These are phyloP conservation scores for Eucalyptus coolabah DNA, from an alignment of 345 rosid genomes.

Conservation along the genomic window DNA sequence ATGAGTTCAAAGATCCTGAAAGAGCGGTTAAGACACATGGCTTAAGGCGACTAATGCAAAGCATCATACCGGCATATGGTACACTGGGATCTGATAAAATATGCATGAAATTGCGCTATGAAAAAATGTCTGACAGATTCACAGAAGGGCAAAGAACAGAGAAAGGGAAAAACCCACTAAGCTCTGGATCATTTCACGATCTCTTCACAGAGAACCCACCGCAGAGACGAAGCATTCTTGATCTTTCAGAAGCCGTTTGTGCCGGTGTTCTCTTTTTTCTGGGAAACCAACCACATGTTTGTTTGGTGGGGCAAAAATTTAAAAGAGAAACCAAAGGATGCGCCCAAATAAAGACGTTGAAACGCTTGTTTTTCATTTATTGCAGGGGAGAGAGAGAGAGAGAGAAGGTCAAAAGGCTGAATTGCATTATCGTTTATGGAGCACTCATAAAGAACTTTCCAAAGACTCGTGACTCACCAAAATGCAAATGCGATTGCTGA, in stretches of 20 bases:
- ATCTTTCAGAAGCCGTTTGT: neutral
- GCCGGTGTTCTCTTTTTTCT: neutral
- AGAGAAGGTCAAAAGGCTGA: neutral
- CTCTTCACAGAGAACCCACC: neutral
- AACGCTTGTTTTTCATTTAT: neutral
- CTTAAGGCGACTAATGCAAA: neutral
- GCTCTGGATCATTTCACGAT: neutral
- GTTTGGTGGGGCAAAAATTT: neutral
- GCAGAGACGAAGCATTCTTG: neutral
- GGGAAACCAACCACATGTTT: neutral
- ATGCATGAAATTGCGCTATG: neutral
- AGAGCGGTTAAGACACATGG: conserved; percentile 53
- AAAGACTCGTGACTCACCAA: neutral
- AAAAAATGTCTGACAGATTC: neutral
- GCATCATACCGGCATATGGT: neutral
- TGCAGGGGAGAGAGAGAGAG: neutral
- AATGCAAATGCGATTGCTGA: neutral
- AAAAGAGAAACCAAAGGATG: neutral
- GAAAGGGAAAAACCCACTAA: neutral
- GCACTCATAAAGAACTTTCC: neutral
- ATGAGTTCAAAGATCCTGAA: conserved; percentile 51
- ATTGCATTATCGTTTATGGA: neutral
- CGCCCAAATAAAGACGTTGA: neutral
- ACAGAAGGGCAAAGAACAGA: neutral
- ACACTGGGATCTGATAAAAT: neutral